Conservation (phyloP, 176 grass and related monocot genomes). For the Carex myosuroides region DNA sequence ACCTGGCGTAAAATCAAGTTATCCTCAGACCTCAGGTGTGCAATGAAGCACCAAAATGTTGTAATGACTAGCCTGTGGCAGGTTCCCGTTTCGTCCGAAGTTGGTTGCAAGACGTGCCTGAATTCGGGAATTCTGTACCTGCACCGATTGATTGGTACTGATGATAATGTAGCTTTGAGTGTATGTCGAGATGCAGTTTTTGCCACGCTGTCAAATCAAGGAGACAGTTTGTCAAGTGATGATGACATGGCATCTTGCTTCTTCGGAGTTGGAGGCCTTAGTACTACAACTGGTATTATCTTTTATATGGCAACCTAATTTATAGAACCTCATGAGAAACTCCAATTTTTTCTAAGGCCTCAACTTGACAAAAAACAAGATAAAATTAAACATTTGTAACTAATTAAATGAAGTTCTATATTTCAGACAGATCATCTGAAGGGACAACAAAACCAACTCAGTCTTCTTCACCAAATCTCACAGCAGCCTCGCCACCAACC, state of each 20-base stretch:
- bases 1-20: neutral
- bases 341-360: neutral
- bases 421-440: constrained; percentile 46
- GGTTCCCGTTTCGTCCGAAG: constrained; percentile 62
- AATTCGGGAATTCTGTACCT: constrained; percentile 89
- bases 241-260: constrained; percentile 69
- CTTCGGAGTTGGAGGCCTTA: constrained; percentile 86
- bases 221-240: constrained; percentile 44
- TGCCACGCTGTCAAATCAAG: constrained; percentile 70
- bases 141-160: constrained; percentile 53
- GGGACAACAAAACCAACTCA: constrained; percentile 35
- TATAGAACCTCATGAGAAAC: neutral
- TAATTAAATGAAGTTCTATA: neutral
- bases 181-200: constrained; percentile 84
- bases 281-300: constrained; percentile 12
- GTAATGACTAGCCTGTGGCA: constrained; percentile 3
- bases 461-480: constrained; percentile 43
- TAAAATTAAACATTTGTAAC: neutral
- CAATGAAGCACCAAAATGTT: neutral
- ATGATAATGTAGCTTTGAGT: constrained; percentile 79
- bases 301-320: constrained; percentile 33
- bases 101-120: constrained; percentile 91
- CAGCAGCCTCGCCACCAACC: constrained; percentile 33
- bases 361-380: neutral
- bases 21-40: neutral